Conservation (phyloP, 2,329 filamentous ascomycete species). For the Fusarium sp. region DNA sequence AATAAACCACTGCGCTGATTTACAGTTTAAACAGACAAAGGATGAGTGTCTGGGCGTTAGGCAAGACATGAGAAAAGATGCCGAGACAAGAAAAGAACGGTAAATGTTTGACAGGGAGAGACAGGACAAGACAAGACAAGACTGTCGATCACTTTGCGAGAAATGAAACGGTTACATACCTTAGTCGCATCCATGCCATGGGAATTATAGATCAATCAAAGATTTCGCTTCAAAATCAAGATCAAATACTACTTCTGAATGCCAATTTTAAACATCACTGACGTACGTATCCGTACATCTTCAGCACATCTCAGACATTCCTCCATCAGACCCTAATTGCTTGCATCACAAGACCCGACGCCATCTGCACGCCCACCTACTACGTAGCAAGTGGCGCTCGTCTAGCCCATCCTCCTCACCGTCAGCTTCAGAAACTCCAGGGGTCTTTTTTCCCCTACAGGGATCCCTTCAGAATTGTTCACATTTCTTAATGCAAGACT, state of each 20-base stretch:
- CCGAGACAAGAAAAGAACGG: constrained; percentile 14
- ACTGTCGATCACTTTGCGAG: constrained; percentile 30
- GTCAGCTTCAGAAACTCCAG: background rate
- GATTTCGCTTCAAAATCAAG: constrained; percentile 12
- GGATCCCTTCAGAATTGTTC: constrained; percentile 1
- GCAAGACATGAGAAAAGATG: background rate
- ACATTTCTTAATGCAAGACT: background rate
- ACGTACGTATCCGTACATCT: background rate
- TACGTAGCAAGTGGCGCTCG: background rate
- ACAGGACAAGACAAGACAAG: no score
- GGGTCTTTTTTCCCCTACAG: constrained; percentile 13
- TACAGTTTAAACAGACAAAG: constrained; percentile 10
- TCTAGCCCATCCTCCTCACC: background rate
- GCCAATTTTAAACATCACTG: background rate
- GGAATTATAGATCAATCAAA: constrained; percentile 13
- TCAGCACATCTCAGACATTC: background rate
- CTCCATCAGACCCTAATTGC: background rate
- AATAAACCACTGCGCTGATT: constrained; percentile 29
- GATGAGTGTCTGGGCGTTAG: background rate
- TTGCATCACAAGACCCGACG: background rate
- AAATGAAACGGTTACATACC: constrained; percentile 36
- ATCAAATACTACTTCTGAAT: background rate
- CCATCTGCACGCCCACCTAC: background rate
- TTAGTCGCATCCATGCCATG: constrained; percentile 9
- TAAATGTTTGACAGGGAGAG: background rate